A percentile compares a stretch with the other conserved stretches of the same genome.
These are phyloP conservation scores for Sporothrix pseudoabietina DNA, from an alignment of 2,329 filamentous ascomycete genomes.

Conservation along the genomic window DNA sequence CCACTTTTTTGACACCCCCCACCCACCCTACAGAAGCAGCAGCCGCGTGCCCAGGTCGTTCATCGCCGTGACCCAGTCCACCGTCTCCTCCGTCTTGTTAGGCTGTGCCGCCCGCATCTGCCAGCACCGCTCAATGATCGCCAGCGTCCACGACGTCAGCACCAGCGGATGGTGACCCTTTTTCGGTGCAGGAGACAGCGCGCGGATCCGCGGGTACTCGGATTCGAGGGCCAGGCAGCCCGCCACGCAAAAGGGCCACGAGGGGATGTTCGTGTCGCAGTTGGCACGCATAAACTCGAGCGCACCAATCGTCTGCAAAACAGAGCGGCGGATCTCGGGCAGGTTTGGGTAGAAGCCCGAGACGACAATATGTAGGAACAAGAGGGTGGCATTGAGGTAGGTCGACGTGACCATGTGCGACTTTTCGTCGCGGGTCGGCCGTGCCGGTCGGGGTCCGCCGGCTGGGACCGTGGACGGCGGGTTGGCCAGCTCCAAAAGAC, in stretches of 20 bases:
- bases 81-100: slow-evolving; percentile 20
- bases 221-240: slow-evolving; percentile 29
- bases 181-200: slow-evolving; percentile 22
- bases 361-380: slow-evolving; percentile 26
- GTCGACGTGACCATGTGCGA: slow-evolving; percentile 27
- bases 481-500: neutral
- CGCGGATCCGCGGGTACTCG: slow-evolving; percentile 26
- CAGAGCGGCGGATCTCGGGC: slow-evolving; percentile 28
- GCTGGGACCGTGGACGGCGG: neutral
- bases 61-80: slow-evolving; percentile 29
- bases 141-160: slow-evolving; percentile 27
- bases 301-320: slow-evolving; percentile 17
- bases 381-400: slow-evolving; percentile 17
- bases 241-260: slow-evolving; percentile 27
- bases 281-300: slow-evolving; percentile 28
- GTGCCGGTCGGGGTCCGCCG: neutral
- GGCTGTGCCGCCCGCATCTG: slow-evolving; percentile 16
- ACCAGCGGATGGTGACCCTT: slow-evolving; percentile 28
- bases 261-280: slow-evolving; percentile 26
- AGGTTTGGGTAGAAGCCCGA: slow-evolving; percentile 26
- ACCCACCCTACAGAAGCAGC: slow-evolving; percentile 22
- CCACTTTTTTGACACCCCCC: neutral
- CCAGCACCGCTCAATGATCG: slow-evolving; percentile 30
- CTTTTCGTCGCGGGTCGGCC: slow-evolving; percentile 12
- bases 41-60: slow-evolving; percentile 27